These are phyloP conservation scores for Penicillium egyptiacum DNA, from an alignment of 495 filamentous ascomycete genomes.

Conservation along the genomic window DNA sequence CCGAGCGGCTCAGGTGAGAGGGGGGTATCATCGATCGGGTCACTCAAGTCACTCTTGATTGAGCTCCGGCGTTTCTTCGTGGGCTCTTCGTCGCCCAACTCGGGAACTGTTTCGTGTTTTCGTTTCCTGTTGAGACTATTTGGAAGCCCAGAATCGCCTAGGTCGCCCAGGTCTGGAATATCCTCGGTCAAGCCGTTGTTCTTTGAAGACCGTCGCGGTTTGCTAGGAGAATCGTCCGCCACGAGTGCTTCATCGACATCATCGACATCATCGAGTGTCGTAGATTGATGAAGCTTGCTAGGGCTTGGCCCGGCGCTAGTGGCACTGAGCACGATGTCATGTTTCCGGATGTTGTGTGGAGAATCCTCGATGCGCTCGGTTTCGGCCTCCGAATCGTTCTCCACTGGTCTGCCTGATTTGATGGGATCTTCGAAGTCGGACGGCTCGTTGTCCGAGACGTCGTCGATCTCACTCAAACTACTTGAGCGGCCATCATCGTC, in stretches of 20 bases:
- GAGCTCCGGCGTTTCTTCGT: conserved; percentile 47
- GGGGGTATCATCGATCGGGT: conserved; percentile 34
- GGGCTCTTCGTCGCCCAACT: conserved; percentile 45
- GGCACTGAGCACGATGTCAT: conserved; percentile 59
- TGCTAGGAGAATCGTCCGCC: conserved; percentile 45
- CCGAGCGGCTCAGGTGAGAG: conserved; percentile 39
- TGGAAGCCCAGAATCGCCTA: conserved; percentile 36
- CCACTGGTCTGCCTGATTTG: conserved; percentile 43
- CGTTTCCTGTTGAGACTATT: conserved; percentile 46
- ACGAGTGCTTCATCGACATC: conserved; percentile 42
- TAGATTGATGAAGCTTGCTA: conserved; percentile 62
- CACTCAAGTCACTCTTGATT: conserved; percentile 46
- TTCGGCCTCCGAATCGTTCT: conserved; percentile 95
- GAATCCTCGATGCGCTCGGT: conserved; percentile 92
- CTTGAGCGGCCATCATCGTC: conserved; percentile 55
- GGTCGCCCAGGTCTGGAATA: conserved; percentile 31
- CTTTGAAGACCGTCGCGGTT: conserved; percentile 36
- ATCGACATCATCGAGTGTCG: conserved; percentile 47
- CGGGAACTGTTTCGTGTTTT: conserved; percentile 48
- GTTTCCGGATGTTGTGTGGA: conserved; percentile 69
- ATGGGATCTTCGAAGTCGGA: conserved; percentile 54
- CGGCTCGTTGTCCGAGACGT: conserved; percentile 61
- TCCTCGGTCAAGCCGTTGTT: conserved; percentile 35
- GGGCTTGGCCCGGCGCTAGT: conserved; percentile 58
- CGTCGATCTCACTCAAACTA: conserved; percentile 92